These are phyloP conservation scores for Populus davidiana DNA, from an alignment of 345 rosid genomes.

Conservation along the genomic window DNA sequence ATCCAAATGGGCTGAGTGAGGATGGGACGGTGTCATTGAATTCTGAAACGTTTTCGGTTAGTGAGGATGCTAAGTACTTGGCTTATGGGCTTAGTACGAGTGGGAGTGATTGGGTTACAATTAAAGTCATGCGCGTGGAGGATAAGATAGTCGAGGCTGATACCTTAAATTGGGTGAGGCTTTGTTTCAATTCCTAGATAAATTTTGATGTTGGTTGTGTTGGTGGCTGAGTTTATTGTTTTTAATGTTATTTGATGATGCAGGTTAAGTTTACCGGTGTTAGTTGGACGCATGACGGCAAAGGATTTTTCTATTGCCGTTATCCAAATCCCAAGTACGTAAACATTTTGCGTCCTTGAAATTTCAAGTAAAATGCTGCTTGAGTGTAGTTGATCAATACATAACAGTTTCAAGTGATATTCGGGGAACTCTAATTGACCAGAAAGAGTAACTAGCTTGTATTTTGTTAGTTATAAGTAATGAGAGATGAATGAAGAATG, in stretches of 20 bases:
- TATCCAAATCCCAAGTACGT: conserved; percentile 81
- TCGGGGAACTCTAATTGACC: not conserved
- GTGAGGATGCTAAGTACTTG: conserved; percentile 73
- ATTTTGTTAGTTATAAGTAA: not conserved
- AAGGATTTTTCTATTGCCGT: conserved; percentile 90
- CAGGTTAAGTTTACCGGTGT: conserved; percentile 79
- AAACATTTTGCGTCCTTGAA: not conserved
- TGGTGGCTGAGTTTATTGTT: not conserved
- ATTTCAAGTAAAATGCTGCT: not conserved
- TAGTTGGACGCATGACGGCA: conserved; percentile 84
- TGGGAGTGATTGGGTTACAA: conserved; percentile 95
- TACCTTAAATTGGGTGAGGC: conserved; percentile 73
- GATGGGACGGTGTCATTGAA: conserved; percentile 82
- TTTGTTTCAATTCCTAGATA: not conserved
- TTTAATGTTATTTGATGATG: conserved; percentile 1
- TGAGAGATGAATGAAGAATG: not conserved
- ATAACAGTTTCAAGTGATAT: not conserved
- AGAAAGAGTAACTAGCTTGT: not conserved
- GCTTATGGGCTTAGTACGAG: conserved; percentile 80
- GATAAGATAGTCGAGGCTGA: conserved; percentile 67
- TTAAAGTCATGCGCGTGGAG: conserved; percentile 61
- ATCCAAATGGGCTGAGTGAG: conserved; percentile 75
- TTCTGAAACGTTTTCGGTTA: conserved; percentile 34
- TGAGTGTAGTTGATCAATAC: not conserved
- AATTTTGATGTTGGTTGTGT: not conserved